Evolutionary conservation across 345 rosid genomes (phyloP), one percentile per base, ranked within the genome.

Genomic region (Geranium brycei): DNA sequence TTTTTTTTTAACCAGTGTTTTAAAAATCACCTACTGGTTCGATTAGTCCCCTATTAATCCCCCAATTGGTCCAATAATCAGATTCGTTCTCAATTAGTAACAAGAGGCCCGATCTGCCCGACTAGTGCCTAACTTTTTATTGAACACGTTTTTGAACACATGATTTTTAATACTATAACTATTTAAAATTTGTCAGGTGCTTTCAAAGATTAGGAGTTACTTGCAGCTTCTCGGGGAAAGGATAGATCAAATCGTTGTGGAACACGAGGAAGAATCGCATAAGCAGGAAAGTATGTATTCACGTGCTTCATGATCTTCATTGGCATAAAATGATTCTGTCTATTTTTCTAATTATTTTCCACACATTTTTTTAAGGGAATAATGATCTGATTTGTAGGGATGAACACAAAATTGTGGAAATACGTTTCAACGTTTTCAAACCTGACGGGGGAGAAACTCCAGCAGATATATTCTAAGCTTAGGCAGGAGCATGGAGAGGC

Each of bases 341-440:
- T 59, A 31, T 28, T 6, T 7, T 17, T 10, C 32, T 19, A 30
- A 11, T 13, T 69, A 30, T 8, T 5, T 15, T 40, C 28, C 10
- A 53, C 19, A 19, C 59, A 4, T 12, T 51, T 30, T 64, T 19
- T 41, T 58, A 31, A 60, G 28, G 58, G 14, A 60, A 60, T 61
- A 13, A 2, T 4, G 28, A 57, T 56, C 40, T 47, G 12, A 15
- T 57, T 77, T 80, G 69, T 87, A 95, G 99, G 95, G 77, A 88
- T 91, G 96, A 80, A 80, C 0, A 81, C 70, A 74, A 79, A 97
- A 67, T 68, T 95, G 69, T 95, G 99, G 99, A 91, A 95, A 41
- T 95, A 91, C 60, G 97, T 95, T 18, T 95, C 99, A 18, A 87
- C 88, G 3, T 95, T 82, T 76, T 95, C 99, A 58, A 95, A 95